Evolutionary conservation across 352 stramenopile species (phyloP), one percentile per base, ranked within the genome.

Genomic region (Pythium oligandrum): DNA sequence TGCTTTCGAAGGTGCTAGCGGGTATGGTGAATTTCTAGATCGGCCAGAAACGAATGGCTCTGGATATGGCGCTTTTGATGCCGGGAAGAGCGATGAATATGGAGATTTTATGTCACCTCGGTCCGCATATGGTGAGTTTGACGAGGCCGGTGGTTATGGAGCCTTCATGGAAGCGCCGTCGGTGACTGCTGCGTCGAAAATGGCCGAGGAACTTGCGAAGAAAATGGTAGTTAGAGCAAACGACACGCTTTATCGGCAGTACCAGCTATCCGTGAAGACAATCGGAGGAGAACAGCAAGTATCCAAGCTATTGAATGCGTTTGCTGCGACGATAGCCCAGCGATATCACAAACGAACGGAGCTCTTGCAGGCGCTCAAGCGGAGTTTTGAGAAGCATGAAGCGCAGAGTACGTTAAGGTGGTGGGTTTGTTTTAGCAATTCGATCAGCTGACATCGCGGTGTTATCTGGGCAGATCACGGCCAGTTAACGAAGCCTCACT

Each of bases 341-440:
- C 63, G 76, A 33, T 58, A 75, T 38, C 47, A 58, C 12, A 77
- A 70, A 48, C 71, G 71, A 33, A 83, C 71, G 3, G 73, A 82
- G 35, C 48, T 83, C 3, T 40, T 85, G 31, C 72, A 83, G 56
- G 48, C 63, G 4, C 57, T 85, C 35, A 77, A 77, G 26, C 67
- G 73, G 44, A 83, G 65, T 53, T 85, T 87, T 48, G 73, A 85
- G 53, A 83, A 79, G 40, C 73, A 73, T 36, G 75, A 84, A 30
- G 55, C 51, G 10, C 54, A 69, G 40, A 82, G 71, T 81, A 54
- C 42, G 68, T 26, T 26, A 26, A 26, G 17, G 17, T 26, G 17
- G 17, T 26, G 17, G 17, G 17, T 26, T 26, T 26, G 17, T 26
- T 26, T 26, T 26, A 26, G 17, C 17, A 26, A 57, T 48, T 32